Evolutionary conservation across 768 basidiomycete genomes (phyloP).

Genomic region (Kwoniella botswanensis): DNA sequence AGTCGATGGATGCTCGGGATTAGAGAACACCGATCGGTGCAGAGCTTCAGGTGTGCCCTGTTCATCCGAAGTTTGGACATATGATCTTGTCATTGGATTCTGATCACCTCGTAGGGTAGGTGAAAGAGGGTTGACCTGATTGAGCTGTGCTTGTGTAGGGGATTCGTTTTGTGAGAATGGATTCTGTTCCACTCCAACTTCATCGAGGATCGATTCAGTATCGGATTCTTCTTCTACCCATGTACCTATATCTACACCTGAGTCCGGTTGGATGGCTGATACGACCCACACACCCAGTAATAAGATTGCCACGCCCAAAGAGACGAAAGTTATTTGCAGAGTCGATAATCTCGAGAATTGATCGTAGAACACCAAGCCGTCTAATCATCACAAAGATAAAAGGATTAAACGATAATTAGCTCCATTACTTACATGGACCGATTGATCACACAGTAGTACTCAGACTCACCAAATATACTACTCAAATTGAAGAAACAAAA

Average conservation of each 20-base stretch:
- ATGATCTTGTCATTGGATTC: background rate
- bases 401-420: background rate
- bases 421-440: background rate
- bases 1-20: constrained; percentile 19
- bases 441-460: background rate
- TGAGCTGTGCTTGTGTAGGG: background rate
- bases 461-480: constrained; percentile 76
- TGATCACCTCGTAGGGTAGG: background rate
- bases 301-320: constrained; percentile 74
- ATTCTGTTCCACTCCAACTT: background rate
- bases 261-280: constrained; percentile 65
- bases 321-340: constrained; percentile 74
- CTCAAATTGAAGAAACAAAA: constrained; percentile 96
- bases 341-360: constrained; percentile 75
- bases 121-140: constrained; percentile 14
- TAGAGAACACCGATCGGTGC: constrained; percentile 15
- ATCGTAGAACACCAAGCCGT: constrained; percentile 75
- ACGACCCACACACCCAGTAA: constrained; percentile 90
- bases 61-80: background rate
- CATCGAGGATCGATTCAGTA: background rate
- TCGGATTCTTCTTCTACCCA: constrained; percentile 55
- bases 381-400: constrained; percentile 21
- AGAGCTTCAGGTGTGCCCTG: constrained; percentile 2
- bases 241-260: constrained; percentile 60
- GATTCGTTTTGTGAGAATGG: background rate